Percentiles rank a stretch among this genome's conserved stretches.
Conservation (phyloP, 768 basidiomycete genomes). For the Tricholoma matsutake region DNA sequence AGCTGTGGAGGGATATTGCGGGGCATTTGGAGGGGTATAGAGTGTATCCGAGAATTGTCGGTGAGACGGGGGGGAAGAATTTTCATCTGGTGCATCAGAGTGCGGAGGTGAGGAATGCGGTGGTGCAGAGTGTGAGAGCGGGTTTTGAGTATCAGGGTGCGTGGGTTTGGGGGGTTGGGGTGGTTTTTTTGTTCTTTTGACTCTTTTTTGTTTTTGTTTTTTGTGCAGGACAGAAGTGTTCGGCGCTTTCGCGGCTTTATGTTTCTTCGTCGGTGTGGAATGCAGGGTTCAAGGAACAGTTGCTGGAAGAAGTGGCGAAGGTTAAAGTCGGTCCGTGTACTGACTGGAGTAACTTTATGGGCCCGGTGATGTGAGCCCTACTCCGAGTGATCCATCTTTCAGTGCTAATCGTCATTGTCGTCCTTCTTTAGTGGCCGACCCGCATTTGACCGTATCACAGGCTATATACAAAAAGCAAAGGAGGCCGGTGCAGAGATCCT, state of each 20-base stretch:
- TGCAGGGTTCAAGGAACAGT: conserved; percentile 77
- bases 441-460: conserved; percentile 85
- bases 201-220: background rate
- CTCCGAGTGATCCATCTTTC: background rate
- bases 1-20: conserved; percentile 95
- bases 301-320: conserved; percentile 72
- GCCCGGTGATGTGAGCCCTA: conserved; percentile 83
- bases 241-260: conserved; percentile 88
- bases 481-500: conserved; percentile 87
- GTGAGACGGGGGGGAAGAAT: conserved; percentile 99
- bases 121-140: conserved; percentile 78
- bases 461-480: conserved; percentile 85
- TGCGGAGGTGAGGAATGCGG: conserved; percentile 89
- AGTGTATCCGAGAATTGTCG: conserved; percentile 92
- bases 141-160: conserved; percentile 95
- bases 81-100: conserved; percentile 91
- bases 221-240: conserved; percentile 86
- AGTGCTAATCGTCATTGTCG: background rate
- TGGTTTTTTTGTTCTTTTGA: background rate
- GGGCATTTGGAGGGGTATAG: conserved; percentile 73
- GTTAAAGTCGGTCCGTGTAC: conserved; percentile 80
- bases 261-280: conserved; percentile 87
- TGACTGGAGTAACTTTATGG: conserved; percentile 86
- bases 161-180: conserved; percentile 3
- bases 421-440: conserved; percentile 56